Percentiles rank a stretch among this genome's conserved stretches.
Conservation (phyloP, 345 rosid species). For the Acer yangbiense region DNA sequence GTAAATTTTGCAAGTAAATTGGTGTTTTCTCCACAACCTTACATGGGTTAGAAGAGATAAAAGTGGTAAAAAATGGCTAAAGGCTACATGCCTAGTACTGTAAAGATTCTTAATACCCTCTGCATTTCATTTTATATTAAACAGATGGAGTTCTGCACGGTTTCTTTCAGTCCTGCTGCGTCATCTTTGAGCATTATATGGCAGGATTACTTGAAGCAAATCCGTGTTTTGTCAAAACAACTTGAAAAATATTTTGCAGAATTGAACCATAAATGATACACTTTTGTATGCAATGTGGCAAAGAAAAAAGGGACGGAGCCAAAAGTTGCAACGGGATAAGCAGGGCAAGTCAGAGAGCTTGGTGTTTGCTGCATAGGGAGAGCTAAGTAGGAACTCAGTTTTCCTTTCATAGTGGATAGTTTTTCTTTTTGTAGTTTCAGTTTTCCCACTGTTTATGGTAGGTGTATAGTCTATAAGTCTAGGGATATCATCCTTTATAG, state of each 20-base stretch:
- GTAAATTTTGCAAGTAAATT: slow-evolving; percentile 14
- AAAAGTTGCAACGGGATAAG: background rate
- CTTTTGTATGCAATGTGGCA: background rate
- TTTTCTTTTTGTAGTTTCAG: background rate
- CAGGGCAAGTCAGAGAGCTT: background rate
- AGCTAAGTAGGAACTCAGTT: background rate
- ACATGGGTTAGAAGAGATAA: background rate
- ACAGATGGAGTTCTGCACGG: slow-evolving; percentile 15
- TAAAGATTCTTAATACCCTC: background rate
- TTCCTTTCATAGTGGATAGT: background rate
- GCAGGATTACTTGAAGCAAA: background rate
- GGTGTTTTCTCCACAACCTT: background rate
- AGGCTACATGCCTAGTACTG: background rate
- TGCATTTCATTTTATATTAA: background rate
- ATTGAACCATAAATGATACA: background rate
- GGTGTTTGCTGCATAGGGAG: too few species aligned
- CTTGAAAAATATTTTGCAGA: slow-evolving; percentile 1
- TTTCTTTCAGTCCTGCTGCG: background rate
- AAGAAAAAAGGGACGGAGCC: background rate
- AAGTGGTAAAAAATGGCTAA: background rate
- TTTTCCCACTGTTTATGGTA: background rate
- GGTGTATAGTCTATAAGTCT: slow-evolving; percentile 6
- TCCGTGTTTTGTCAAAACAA: background rate
- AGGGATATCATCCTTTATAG: background rate
- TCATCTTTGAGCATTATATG: background rate